A percentile compares a stretch with the other conserved stretches of the same genome.
Conservation (phyloP, 139 green algal species). For the Monoraphidium neglectum region DNA sequence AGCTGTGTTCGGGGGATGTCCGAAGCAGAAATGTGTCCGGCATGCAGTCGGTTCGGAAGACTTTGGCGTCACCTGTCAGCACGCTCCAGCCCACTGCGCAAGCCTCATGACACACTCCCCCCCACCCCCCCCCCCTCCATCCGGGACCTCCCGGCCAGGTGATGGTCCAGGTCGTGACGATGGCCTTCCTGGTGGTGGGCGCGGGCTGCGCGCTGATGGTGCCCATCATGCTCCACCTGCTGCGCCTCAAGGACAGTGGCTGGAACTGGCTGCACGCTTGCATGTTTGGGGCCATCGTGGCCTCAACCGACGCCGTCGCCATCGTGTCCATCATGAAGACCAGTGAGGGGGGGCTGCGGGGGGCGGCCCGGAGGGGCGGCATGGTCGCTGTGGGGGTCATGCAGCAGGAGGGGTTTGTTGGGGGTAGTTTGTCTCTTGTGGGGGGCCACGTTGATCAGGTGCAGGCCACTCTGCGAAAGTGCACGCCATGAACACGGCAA, state of each 20-base stretch:
- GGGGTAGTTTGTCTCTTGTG: background rate
- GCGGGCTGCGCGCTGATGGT: constrained; percentile 62
- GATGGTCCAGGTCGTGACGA: constrained; percentile 58
- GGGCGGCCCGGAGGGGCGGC: background rate
- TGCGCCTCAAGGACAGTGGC: constrained; percentile 52
- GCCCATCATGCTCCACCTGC: constrained; percentile 76
- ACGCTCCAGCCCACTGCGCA: no score
- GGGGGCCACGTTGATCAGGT: background rate
- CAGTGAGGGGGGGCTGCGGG: constrained; percentile 32
- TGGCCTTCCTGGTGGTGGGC: constrained; percentile 80
- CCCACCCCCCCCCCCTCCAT: no score
- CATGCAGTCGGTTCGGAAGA: no score
- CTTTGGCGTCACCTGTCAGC: no score
- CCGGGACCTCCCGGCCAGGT: no score
- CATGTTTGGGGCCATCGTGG: constrained; percentile 77
- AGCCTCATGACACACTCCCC: no score
- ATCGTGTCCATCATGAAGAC: constrained; percentile 71
- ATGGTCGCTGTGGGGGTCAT: background rate
- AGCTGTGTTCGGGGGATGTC: no score
- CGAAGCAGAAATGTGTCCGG: no score
- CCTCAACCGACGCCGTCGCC: constrained; percentile 80
- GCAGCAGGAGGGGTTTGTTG: background rate
- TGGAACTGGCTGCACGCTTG: constrained; percentile 66
- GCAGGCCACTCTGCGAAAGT: background rate
- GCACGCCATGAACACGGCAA: no score